A percentile compares a stretch with the other conserved stretches of the same genome.
These are phyloP conservation scores for Lanmaoa rubissima DNA, from an alignment of 768 basidiomycete genomes.

Conservation along the genomic window DNA sequence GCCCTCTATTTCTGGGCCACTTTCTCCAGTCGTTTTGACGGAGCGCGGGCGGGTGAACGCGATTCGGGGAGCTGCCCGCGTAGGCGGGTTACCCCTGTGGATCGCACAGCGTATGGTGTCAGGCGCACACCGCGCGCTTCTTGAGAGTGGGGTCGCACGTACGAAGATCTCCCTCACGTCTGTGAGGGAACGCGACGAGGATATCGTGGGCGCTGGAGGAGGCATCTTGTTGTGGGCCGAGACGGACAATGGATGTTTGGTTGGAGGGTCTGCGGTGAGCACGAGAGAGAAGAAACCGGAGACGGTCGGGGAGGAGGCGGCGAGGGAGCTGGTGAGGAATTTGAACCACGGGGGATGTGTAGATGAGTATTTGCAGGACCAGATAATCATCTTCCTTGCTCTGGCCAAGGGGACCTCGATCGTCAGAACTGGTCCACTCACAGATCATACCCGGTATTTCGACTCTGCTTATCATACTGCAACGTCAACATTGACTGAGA, in stretches of 20 bases:
- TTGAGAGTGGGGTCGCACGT: slow-evolving; percentile 32
- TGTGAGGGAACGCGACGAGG: slow-evolving; percentile 42
- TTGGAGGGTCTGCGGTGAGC: slow-evolving; percentile 70
- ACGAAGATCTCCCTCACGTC: slow-evolving; percentile 39
- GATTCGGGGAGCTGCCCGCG: slow-evolving; percentile 61
- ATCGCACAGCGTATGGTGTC: slow-evolving; percentile 56
- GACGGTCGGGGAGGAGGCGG: slow-evolving; percentile 59
- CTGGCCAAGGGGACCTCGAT: slow-evolving; percentile 63
- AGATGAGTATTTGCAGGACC: slow-evolving; percentile 71
- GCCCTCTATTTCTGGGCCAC: slow-evolving; percentile 37
- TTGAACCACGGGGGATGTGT: slow-evolving; percentile 67
- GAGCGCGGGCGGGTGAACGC: slow-evolving; percentile 52
- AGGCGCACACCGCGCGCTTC: slow-evolving; percentile 49
- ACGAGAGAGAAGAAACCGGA: slow-evolving; percentile 45
- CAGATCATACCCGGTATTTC: slow-evolving; percentile 63
- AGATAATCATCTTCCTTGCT: slow-evolving; percentile 76
- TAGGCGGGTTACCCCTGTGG: slow-evolving; percentile 57
- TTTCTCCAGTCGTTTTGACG: slow-evolving; percentile 48
- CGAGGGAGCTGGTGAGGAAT: slow-evolving; percentile 53
- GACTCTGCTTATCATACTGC: background rate
- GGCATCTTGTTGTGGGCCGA: slow-evolving; percentile 78
- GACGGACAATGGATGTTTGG: slow-evolving; percentile 60
- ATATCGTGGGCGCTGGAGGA: slow-evolving; percentile 60
- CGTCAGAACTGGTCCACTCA: slow-evolving; percentile 55
- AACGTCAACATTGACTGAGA: background rate